Conservation (phyloP, 148 eudicot species). For the Linanthus parryae region DNA sequence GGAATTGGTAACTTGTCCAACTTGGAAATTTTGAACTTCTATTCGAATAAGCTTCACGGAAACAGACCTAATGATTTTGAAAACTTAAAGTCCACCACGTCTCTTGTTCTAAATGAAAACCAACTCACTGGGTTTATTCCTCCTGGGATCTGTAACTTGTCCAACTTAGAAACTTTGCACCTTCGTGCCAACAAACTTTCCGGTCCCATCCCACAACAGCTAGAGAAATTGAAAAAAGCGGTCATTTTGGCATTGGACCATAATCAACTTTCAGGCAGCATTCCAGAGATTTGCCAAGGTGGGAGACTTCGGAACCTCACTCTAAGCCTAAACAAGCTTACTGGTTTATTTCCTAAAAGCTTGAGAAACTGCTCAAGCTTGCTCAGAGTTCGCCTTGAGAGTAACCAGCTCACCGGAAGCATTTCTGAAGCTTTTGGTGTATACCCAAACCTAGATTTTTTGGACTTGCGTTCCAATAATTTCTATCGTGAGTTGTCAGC, state of each 20-base stretch:
- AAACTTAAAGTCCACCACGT: background rate
- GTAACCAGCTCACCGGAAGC: slow-evolving; percentile 25
- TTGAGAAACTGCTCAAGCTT: slow-evolving; percentile 19
- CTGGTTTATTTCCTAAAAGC: slow-evolving; percentile 22
- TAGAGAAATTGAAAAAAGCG: slow-evolving; percentile 27
- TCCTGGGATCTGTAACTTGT: background rate
- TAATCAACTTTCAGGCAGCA: slow-evolving; percentile 1
- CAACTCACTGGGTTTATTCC: slow-evolving; percentile 4
- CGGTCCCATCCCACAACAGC: slow-evolving; percentile 28
- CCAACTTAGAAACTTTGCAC: background rate
- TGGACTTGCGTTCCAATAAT: slow-evolving; percentile 21
- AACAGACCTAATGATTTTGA: slow-evolving; percentile 8
- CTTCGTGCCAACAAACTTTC: slow-evolving; percentile 20
- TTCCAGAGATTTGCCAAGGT: slow-evolving; percentile 16
- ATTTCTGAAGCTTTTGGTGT: slow-evolving; percentile 23
- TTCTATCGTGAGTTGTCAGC: slow-evolving; percentile 20
- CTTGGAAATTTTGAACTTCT: background rate
- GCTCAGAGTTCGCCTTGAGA: slow-evolving; percentile 19
- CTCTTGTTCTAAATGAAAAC: background rate
- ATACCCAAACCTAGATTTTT: slow-evolving; percentile 20
- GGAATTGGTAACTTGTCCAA: slow-evolving; percentile 3
- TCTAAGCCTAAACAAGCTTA: slow-evolving; percentile 14
- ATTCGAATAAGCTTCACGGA: background rate
- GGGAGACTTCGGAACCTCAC: slow-evolving; percentile 13
- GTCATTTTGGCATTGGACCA: background rate